Percentiles rank a stretch among this genome's conserved stretches.
Conservation (phyloP, 768 basidiomycete genomes). For the Leccinum obscurum region DNA sequence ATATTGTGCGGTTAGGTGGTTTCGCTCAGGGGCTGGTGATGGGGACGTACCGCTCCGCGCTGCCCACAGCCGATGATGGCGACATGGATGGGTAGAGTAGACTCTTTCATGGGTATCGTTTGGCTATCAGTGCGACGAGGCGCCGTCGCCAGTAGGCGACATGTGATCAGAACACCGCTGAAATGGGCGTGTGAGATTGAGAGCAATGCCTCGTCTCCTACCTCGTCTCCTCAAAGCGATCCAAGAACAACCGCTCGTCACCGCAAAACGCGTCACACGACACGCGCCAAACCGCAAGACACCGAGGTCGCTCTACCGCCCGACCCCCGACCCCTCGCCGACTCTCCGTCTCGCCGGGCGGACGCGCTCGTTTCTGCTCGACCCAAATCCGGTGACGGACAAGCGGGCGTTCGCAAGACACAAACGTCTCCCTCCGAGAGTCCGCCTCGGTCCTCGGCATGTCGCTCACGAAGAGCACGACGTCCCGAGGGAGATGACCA, state of each 20-base stretch:
- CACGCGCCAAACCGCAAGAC: slow-evolving; percentile 19
- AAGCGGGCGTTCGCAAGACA: slow-evolving; percentile 50
- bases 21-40: not conserved
- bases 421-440: slow-evolving; percentile 56
- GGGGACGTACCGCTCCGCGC: slow-evolving; percentile 63
- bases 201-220: slow-evolving; percentile 67
- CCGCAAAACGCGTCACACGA: slow-evolving; percentile 14
- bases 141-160: not conserved
- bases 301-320: slow-evolving; percentile 37
- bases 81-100: slow-evolving; percentile 55
- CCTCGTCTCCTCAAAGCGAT: slow-evolving; percentile 58
- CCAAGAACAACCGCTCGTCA: slow-evolving; percentile 24
- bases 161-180: slow-evolving; percentile 14
- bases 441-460: slow-evolving; percentile 34
- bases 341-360: slow-evolving; percentile 46
- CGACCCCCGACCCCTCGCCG: slow-evolving; percentile 35
- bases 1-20: not conserved
- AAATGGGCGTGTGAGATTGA: too few relatives aligned
- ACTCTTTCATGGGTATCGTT: slow-evolving; percentile 15
- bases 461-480: slow-evolving; percentile 31
- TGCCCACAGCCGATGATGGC: slow-evolving; percentile 84
- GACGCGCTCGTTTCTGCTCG: slow-evolving; percentile 61
- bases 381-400: slow-evolving; percentile 56
- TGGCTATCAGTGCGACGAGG: slow-evolving; percentile 23
- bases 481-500: slow-evolving; percentile 56